Evolutionary conservation across 164 flowering plant species (phyloP).

Genomic region (Echeveria elegans): DNA sequence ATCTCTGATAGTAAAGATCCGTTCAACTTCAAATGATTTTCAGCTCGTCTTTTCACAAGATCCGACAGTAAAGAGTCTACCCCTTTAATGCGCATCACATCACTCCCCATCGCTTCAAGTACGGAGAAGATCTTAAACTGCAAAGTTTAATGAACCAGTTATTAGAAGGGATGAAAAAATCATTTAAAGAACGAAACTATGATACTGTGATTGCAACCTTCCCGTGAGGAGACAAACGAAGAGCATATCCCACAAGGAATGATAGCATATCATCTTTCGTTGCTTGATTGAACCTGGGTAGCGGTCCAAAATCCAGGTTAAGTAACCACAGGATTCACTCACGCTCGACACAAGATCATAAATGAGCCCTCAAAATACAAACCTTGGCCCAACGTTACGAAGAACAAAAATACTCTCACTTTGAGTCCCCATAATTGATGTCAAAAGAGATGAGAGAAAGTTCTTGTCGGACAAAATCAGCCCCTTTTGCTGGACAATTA

Average conservation of each 20-base stretch:
- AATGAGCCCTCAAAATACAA: neutral
- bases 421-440: slow-evolving; percentile 46
- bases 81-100: slow-evolving; percentile 32
- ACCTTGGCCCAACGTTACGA: slow-evolving; percentile 49
- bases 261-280: slow-evolving; percentile 37
- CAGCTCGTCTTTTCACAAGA: slow-evolving; percentile 48
- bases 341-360: neutral
- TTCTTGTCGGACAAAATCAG: slow-evolving; percentile 58
- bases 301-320: neutral
- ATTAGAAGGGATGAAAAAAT: neutral
- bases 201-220: slow-evolving; percentile 37
- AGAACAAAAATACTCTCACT: slow-evolving; percentile 43
- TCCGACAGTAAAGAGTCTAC: slow-evolving; percentile 38
- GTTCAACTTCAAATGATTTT: slow-evolving; percentile 21
- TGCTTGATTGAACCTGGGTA: slow-evolving; percentile 54
- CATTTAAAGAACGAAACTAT: neutral
- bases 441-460: slow-evolving; percentile 48
- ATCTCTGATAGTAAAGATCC: slow-evolving; percentile 31
- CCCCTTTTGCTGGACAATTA: slow-evolving; percentile 61
- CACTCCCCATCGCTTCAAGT: slow-evolving; percentile 52
- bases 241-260: slow-evolving; percentile 46
- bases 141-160: slow-evolving; percentile 7
- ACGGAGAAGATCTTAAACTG: slow-evolving; percentile 65
- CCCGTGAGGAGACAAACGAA: slow-evolving; percentile 53
- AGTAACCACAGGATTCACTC: neutral